Base-by-base conservation (phyloP, 2,329 filamentous ascomycete species). In the Fusarium sp. region DNA sequence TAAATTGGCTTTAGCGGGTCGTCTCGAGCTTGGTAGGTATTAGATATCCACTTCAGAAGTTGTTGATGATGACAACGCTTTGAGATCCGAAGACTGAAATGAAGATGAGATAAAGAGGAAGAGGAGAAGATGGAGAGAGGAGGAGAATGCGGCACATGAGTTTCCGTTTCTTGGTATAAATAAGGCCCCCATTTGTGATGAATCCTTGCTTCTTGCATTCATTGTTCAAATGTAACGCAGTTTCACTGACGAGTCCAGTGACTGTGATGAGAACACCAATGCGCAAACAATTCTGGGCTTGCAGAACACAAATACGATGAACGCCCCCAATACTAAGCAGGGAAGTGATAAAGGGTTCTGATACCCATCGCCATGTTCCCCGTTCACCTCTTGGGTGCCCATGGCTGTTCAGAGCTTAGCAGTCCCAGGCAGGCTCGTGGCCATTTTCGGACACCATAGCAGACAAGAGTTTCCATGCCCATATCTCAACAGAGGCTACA, bases 1-100 rank as follows among this genome's bases (percentile, higher is more conserved):
- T 73, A 60, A 73, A 67, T 57, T 71, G 63, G 55, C 70, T 73
- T 51, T 51, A 53, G 70, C 50, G 70, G 71, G 57, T 62, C 45
- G 42, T 38, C 30, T 39, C 28, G 41, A 44, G n/a, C 28, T 20
- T 39, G 58, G 54, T 58, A 20, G 30, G 13, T 53, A 53, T 8
- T 26, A 30, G 48, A 51, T 73, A 66, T 56, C 70, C 70, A 66
- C 69, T 60, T 44, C 17, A 50, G 32, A 59, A 26, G 44, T 38
- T 66, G 64, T 45, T 51, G 54, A 47, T 44, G 35, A 44, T 48
- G 36, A 22, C 41, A 20, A 51, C 22, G 42, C 30, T 39, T 38
- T 26, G 24, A n/a, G 39, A 51, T 59, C 38, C 20, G 30, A 50
- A 30, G 32, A 32, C n/a, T 14, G 20, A 39, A n/a, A 39, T 54